Base-by-base conservation (phyloP, 208 protist species). In the Acanthamoeba polyphaga region DNA sequence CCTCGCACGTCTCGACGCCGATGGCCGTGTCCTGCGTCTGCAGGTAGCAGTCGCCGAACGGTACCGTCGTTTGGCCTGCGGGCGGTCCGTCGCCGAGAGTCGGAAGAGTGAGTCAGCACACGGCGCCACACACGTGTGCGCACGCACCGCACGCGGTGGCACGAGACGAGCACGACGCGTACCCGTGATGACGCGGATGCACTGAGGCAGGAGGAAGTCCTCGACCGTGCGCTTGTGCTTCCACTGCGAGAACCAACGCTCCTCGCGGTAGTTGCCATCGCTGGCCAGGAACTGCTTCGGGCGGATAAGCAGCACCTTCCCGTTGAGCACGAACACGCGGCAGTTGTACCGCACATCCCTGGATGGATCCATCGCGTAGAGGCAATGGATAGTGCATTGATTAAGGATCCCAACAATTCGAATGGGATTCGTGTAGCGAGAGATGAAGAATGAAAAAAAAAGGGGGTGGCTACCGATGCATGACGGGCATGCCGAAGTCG, bases 261-360 rank as follows among this genome's bases (percentile, higher is more conserved):
- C 88, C 94, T 98, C 98, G 62, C 98, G 94, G 95, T 98, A 98
- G 93, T 98, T 98, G 82, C 98, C 98, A 72, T 98, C 98, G 87
- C 96, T 97, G 62, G 97, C 97, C 38, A 98, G 43, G 89, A 64
- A 97, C 49, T 98, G 80, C 87, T 98, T 98, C 32, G 98, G 98
- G 38, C 97, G 96, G 29, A 99, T 98, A 3, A 98, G 60, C 12
- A 98, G 49, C 24, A 99, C 95, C 24, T 95, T 72, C 19, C 95
- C 38, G 95, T 99, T 96, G 24, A 96, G 92, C 17, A 97, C 29
- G 58, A 98, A 55, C 17, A 98, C 95, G 32, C 98, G 96, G 95
- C 97, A 98, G 95, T 99, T 99, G 96, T 98, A 99, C 34, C 96
- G 91, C 22, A 98, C 97, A 46, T 95, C 53, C 9, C 93, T 95